phyloP scores from a whole-genome alignment of 1,284 basidiomycete genomes.

The Takashimella koratensis region DNA sequence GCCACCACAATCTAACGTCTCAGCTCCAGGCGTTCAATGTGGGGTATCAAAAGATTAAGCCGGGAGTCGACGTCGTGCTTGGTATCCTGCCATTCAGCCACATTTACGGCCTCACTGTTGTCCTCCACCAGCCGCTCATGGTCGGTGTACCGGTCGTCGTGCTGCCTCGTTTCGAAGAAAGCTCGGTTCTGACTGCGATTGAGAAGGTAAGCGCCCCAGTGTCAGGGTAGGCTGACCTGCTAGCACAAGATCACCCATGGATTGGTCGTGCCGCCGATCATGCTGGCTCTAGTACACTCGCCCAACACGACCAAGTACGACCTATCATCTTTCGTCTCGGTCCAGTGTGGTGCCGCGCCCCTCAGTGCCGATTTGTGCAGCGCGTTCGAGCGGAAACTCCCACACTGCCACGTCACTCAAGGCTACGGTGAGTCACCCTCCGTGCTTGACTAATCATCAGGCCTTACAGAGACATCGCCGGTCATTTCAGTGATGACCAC shows the following conservation, averaged over 20 bases:
- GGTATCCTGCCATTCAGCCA: conserved; percentile 9
- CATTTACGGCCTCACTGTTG: conserved; percentile 18
- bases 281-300: conserved; percentile 55
- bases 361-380: conserved; percentile 53
- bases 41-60: not conserved
- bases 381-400: conserved; percentile 27
- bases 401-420: conserved; percentile 34
- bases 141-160: conserved; percentile 62
- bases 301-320: conserved; percentile 67
- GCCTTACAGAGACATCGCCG: conserved; percentile 52
- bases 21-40: conserved; percentile 13
- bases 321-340: conserved; percentile 58
- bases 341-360: conserved; percentile 80
- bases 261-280: conserved; percentile 78
- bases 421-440: conserved; percentile 42
- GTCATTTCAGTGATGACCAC: conserved; percentile 30
- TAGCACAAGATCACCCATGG: conserved; percentile 62
- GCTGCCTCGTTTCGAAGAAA: conserved; percentile 60
- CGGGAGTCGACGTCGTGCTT: conserved; percentile 6
- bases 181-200: conserved; percentile 61
- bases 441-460: not conserved
- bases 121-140: conserved; percentile 61
- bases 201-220: conserved; percentile 54
- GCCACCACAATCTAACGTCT: conserved; percentile 61
- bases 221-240: conserved; percentile 35